Evolutionary conservation across 495 filamentous ascomycete species (phyloP), one percentile per base, ranked within the genome.

Genomic region (Ascodesmis nigricans): DNA sequence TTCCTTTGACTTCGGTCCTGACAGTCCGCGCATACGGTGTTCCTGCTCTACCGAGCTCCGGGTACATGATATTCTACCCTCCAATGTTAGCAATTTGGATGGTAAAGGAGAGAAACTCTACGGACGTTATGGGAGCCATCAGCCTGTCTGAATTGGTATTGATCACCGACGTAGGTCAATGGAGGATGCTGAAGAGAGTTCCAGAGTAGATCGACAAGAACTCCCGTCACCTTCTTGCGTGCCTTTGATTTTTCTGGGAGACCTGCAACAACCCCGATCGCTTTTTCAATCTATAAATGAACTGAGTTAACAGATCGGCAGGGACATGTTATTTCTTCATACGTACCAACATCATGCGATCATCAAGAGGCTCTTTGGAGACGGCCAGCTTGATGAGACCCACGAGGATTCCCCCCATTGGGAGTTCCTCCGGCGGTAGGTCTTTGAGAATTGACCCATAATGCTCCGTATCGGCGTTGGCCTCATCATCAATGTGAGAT

Each of bases 101-200:
- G n/a, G n/a, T n/a, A n/a, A n/a, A n/a, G n/a, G n/a, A n/a, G n/a
- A n/a, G n/a, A n/a, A n/a, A n/a, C n/a, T n/a, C n/a, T n/a, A 59
- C 60, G 25, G 21, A 42, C 41, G 54, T 80, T 80, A 44, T 63
- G 57, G 4, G 69, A 73, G 11, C 75, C 75, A 59, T 80, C 74
- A 3, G 75, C 64, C 26, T 62, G 64, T 13, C 75, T 68, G 40
- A 76, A 79, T 25, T 60, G 50, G 45, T 59, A 64, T 24, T 40
- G 30, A 3, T 39, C 32, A 1, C 54, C 52, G 17, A 67, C 59
- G 38, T 58, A 75, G 47, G 60, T 65, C 21, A 62, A 45, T 3
- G 72, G 74, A 3, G 73, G 74, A 43, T 78, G 73, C 33, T 69
- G 54, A 27, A 79, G 50, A 31, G 69, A 69, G 33, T 64, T 60